phyloP scores from a whole-genome alignment of 371 early-diverging fungal species.

The Mortierella sp. region DNA sequence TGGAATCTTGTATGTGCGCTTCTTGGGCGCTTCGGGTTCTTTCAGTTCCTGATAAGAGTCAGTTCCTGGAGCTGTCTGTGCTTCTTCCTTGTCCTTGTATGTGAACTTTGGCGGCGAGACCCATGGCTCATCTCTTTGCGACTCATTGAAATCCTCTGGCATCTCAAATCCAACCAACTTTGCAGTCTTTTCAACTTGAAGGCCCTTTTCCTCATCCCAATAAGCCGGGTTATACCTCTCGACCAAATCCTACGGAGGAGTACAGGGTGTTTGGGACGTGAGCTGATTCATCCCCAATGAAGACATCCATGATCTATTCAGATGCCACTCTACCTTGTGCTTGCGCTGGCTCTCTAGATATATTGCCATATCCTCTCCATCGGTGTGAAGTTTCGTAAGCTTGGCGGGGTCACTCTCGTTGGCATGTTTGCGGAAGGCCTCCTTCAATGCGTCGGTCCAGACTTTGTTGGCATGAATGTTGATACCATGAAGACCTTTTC shows the following conservation, averaged over 20 bases:
- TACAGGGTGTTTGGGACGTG: no score
- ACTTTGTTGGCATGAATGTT: slow-evolving; percentile 47
- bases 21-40: slow-evolving; percentile 37
- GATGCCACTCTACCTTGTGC: slow-evolving; percentile 43
- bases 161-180: slow-evolving; percentile 53
- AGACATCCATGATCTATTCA: no score
- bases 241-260: slow-evolving; percentile 31
- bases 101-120: slow-evolving; percentile 32
- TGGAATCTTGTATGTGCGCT: slow-evolving; percentile 48
- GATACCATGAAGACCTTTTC: slow-evolving; percentile 44
- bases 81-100: slow-evolving; percentile 10
- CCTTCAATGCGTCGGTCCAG: slow-evolving; percentile 51
- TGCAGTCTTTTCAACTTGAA: slow-evolving; percentile 51
- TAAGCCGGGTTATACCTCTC: slow-evolving; percentile 51
- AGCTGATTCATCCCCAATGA: no score
- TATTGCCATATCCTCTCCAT: slow-evolving; percentile 36
- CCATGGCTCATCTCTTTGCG: slow-evolving; percentile 20
- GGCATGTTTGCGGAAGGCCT: slow-evolving; percentile 38
- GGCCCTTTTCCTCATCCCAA: slow-evolving; percentile 52
- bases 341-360: slow-evolving; percentile 50
- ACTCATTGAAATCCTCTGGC: slow-evolving; percentile 36
- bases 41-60: slow-evolving; percentile 34
- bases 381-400: slow-evolving; percentile 34
- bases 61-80: slow-evolving; percentile 3
- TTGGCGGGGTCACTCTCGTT: slow-evolving; percentile 37